phyloP scores from a whole-genome alignment of 768 basidiomycete species.

The Chalciporus piperatus region DNA sequence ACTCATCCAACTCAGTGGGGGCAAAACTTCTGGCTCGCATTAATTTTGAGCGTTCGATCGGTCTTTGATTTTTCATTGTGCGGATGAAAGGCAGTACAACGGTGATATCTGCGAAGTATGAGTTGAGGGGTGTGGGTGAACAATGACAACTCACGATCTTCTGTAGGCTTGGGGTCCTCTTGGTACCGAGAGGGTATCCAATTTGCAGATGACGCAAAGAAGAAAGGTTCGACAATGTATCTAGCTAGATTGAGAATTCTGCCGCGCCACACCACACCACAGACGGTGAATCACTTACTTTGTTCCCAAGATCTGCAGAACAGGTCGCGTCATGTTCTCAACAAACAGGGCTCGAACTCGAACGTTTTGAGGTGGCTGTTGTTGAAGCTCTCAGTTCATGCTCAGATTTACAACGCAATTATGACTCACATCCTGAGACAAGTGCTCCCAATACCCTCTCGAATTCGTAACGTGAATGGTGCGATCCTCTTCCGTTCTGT shows the following conservation, averaged over 20 bases:
- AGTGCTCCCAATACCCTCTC: slow-evolving; percentile 32
- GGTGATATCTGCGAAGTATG: slow-evolving; percentile 47
- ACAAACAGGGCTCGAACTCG: slow-evolving; percentile 52
- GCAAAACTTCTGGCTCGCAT: slow-evolving; percentile 13
- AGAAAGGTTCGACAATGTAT: slow-evolving; percentile 62
- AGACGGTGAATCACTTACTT: slow-evolving; percentile 34
- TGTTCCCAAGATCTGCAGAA: slow-evolving; percentile 56
- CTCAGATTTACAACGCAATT: background rate
- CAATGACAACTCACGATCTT: slow-evolving; percentile 48
- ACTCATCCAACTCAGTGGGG: background rate
- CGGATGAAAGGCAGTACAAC: slow-evolving; percentile 54
- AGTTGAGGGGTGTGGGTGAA: slow-evolving; percentile 25
- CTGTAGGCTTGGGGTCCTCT: slow-evolving; percentile 40
- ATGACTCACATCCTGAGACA: slow-evolving; percentile 32
- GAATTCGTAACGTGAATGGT: slow-evolving; percentile 10
- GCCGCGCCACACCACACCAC: too few species aligned
- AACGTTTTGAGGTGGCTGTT: slow-evolving; percentile 33
- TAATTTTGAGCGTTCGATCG: slow-evolving; percentile 12
- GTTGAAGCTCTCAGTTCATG: background rate
- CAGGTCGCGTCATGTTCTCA: slow-evolving; percentile 47
- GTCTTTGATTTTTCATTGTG: slow-evolving; percentile 31
- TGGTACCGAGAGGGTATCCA: slow-evolving; percentile 70
- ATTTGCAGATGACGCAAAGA: slow-evolving; percentile 59
- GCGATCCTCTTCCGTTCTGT: background rate
- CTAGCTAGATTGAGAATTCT: slow-evolving; percentile 22